phyloP scores from a whole-genome alignment of 1,284 basidiomycete species.

The Cryptococcus depauperatus region DNA sequence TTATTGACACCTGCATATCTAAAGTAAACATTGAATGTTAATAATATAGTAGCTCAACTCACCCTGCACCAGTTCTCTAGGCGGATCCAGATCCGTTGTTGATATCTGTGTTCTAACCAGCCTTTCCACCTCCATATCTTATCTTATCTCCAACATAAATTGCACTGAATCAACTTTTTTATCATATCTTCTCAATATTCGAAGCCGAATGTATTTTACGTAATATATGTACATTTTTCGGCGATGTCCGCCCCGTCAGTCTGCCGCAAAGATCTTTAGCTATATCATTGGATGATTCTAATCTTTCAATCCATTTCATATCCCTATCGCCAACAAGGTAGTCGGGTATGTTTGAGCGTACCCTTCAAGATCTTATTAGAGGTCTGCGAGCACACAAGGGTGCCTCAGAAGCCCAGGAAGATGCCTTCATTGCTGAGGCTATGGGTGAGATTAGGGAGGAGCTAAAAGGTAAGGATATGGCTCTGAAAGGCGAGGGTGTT shows the following conservation, averaged over 20 bases:
- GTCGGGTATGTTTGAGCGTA: slow-evolving; percentile 98
- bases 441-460: slow-evolving; percentile 74
- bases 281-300: too few species aligned
- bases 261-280: too few species aligned
- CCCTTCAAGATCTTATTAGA: slow-evolving; percentile 82
- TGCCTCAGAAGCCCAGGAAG: slow-evolving; percentile 43
- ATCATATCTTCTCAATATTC: too few species aligned
- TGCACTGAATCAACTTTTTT: too few species aligned
- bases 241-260: too few species aligned
- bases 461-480: slow-evolving; percentile 90
- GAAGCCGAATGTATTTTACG: too few species aligned
- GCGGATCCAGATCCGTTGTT: slow-evolving; percentile 32
- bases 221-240: too few species aligned
- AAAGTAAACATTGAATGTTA: too few species aligned
- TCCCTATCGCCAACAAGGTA: too few species aligned
- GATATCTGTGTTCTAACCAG: slow-evolving; percentile 40
- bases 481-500: slow-evolving; percentile 87
- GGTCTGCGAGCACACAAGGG: slow-evolving; percentile 60
- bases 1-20: slow-evolving; percentile 56
- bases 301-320: too few species aligned
- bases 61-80: slow-evolving; percentile 35
- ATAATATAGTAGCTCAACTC: too few species aligned
- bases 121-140: slow-evolving; percentile 37
- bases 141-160: too few species aligned
- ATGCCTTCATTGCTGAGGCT: slow-evolving; percentile 47